Evolutionary conservation across 1,139 yeast species (phyloP), one percentile per base, ranked within the genome.

Genomic region (Blastobotrys apis): DNA sequence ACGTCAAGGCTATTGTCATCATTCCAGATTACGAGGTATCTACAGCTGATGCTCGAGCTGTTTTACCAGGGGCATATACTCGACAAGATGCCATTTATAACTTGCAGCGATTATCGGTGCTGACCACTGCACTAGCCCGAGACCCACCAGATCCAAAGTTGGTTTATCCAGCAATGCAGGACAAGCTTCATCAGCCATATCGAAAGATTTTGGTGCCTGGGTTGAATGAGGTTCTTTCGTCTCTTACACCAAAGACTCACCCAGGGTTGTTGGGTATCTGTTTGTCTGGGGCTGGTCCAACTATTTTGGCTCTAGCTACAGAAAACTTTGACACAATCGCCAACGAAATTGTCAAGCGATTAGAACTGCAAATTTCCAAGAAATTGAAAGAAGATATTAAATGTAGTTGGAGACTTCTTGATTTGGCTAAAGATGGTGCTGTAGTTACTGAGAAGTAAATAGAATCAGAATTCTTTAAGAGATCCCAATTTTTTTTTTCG

Each of bases 221-320:
- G 0, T 74, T 92, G 47, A 74, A 82, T 5, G 87, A 85, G 52
- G 88, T 92, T 34, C 74, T 92, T 56, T 70, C 78, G n/a, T 74
- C 84, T 13, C 81, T 90, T 44, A 86, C 94, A 0, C 97, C 97
- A 29, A 73, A 77, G 32, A 72, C 85, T 3, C 85, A 85, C 62
- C 82, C 82, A 1, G 97, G 97, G 2, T 74, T 90, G 38, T 74
- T 94, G 53, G 98, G 98, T 41, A 87, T 92, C 56, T 92, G 98
- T 65, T 74, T 92, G 46, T 84, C 95, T 16, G 98, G 98, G 43
- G 98, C 98, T 4, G 98, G 98, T 1, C 98, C 98, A 44, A 92
- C 98, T 17, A 90, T 92, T 47, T 72, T 92, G 56, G 95, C 96
- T 44, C 74, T 92, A 53, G 98, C 98, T 10, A 88, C 96, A 4